A percentile compares a stretch with the other conserved stretches of the same genome.
phyloP scores from a whole-genome alignment of 495 filamentous ascomycete genomes.

The Penicillium malachiteum region DNA sequence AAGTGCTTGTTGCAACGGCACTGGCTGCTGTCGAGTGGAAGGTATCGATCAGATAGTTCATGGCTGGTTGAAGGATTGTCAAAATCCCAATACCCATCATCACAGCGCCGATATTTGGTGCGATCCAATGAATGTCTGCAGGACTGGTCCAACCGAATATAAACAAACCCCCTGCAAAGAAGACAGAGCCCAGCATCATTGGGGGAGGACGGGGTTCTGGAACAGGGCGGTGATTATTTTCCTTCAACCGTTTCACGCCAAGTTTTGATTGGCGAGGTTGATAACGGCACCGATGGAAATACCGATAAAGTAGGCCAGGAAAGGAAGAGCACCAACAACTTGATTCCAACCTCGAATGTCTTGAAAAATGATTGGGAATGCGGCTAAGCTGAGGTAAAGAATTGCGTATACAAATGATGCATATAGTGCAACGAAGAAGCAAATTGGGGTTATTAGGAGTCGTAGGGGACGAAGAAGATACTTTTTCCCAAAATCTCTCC shows the following conservation, averaged over 20 bases:
- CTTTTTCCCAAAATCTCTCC: slow-evolving; percentile 34
- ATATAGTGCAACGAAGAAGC: slow-evolving; percentile 41
- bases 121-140: slow-evolving; percentile 43
- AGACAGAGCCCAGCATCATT: slow-evolving; percentile 45
- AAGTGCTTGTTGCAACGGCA: slow-evolving; percentile 68
- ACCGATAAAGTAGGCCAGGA: slow-evolving; percentile 53
- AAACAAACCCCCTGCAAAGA: slow-evolving; percentile 50
- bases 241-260: slow-evolving; percentile 28
- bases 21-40: slow-evolving; percentile 50
- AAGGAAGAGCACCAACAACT: slow-evolving; percentile 46
- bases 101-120: slow-evolving; percentile 41
- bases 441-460: slow-evolving; percentile 45
- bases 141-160: slow-evolving; percentile 51
- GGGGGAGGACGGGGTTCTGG: slow-evolving; percentile 52
- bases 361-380: slow-evolving; percentile 52
- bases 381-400: slow-evolving; percentile 34
- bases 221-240: slow-evolving; percentile 36
- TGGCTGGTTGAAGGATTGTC: slow-evolving; percentile 30
- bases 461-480: slow-evolving; percentile 43
- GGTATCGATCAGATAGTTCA: slow-evolving; percentile 24
- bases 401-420: slow-evolving; percentile 47
- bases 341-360: slow-evolving; percentile 44
- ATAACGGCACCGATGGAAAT: slow-evolving; percentile 39
- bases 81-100: slow-evolving; percentile 47
- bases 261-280: slow-evolving; percentile 42